Percentiles rank a stretch among this genome's conserved stretches.
Conservation (phyloP, 768 basidiomycete species). For the Postia placenta region DNA sequence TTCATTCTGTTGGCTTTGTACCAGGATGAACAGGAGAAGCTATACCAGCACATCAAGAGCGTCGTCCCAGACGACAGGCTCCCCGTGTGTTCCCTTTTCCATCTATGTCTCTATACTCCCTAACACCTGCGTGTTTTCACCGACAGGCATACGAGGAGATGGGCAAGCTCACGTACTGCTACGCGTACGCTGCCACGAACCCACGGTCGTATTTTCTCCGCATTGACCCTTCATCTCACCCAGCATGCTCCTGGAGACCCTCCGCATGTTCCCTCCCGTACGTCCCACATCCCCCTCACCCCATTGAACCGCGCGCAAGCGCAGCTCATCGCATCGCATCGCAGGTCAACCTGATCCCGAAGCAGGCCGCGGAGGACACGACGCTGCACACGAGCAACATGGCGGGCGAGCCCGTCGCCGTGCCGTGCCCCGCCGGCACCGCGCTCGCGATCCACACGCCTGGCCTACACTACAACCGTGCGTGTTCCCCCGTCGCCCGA, state of each 20-base stretch:
- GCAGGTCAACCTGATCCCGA: conserved; percentile 11
- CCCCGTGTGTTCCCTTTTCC: conserved; percentile 21
- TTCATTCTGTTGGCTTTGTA: conserved; percentile 33
- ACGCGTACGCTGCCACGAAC: conserved; percentile 17
- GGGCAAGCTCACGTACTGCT: conserved; percentile 16
- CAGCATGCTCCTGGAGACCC: conserved; percentile 27
- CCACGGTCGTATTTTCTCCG: not conserved
- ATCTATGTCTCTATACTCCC: too few species aligned
- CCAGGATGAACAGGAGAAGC: conserved; percentile 33
- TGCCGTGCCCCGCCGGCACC: conserved; percentile 21
- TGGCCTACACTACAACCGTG: conserved; percentile 26
- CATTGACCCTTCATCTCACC: not conserved
- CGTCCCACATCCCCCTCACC: conserved; percentile 7
- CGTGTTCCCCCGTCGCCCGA: conserved; percentile 1
- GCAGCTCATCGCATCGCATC: too few species aligned
- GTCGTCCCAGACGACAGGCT: conserved; percentile 19
- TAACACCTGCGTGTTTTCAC: too few species aligned
- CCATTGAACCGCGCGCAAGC: too few species aligned
- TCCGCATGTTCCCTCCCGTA: conserved; percentile 27
- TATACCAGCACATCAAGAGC: conserved; percentile 27
- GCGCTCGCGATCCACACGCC: conserved; percentile 13
- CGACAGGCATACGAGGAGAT: conserved; percentile 26
- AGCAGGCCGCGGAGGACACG: conserved; percentile 18
- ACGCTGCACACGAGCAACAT: conserved; percentile 13
- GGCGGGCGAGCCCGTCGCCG: conserved; percentile 15